Evolutionary conservation across 2,329 filamentous ascomycete genomes (phyloP).

Genomic region (Sclerotinia glacialis): DNA sequence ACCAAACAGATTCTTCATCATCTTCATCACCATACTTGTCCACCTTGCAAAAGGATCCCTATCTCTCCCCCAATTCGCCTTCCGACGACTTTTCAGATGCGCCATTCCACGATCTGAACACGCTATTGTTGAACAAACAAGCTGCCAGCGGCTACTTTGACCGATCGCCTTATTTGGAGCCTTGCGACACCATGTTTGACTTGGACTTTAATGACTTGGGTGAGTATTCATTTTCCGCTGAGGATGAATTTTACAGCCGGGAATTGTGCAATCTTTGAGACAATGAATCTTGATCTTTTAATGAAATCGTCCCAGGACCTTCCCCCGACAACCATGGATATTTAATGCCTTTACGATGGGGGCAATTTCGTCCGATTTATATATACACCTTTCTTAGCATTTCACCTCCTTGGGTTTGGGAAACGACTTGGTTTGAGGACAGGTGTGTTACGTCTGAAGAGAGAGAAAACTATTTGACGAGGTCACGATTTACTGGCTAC

Average conservation of each 20-base stretch:
- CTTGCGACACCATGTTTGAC: neutral
- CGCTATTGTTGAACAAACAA: neutral
- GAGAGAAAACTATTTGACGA: neutral
- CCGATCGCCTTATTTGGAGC: neutral
- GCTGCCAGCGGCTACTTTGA: neutral
- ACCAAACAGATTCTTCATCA: neutral
- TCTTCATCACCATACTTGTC: constrained; percentile 1
- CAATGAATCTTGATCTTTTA: neutral
- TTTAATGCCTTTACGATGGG: neutral
- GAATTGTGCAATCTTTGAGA: neutral
- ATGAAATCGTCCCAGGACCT: neutral
- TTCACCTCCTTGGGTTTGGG: neutral
- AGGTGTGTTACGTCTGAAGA: neutral
- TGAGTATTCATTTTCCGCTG: neutral
- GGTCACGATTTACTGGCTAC: neutral
- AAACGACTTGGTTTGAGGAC: neutral
- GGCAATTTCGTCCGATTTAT: neutral
- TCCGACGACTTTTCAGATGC: neutral
- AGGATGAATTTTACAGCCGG: neutral
- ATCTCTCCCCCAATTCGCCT: neutral
- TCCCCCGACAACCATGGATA: neutral
- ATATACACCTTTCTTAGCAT: neutral
- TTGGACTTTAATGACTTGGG: neutral
- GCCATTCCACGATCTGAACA: neutral
- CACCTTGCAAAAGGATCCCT: neutral